Percentiles rank a stretch among this genome's conserved stretches.
Evolutionary conservation across 495 filamentous ascomycete species (phyloP).

Genomic region (Penicillium coprophilum): DNA sequence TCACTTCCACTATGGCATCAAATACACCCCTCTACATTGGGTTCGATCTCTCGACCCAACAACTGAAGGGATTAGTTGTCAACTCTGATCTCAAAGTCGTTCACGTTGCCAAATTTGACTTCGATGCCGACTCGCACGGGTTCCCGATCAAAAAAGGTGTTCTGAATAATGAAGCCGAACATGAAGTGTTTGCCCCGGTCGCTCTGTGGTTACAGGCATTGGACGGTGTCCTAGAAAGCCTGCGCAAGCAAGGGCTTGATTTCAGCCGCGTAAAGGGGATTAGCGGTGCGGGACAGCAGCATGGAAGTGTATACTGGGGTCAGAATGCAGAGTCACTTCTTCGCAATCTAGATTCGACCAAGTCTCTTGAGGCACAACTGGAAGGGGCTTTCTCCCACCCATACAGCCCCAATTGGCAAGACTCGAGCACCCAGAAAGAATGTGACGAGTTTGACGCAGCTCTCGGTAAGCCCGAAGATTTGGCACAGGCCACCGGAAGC

Average conservation of each 20-base stretch:
- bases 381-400: slow-evolving; percentile 75
- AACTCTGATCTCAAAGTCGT: slow-evolving; percentile 60
- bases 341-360: slow-evolving; percentile 55
- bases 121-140: slow-evolving; percentile 66
- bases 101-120: slow-evolving; percentile 60
- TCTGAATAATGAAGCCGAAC: slow-evolving; percentile 70
- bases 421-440: slow-evolving; percentile 87
- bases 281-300: slow-evolving; percentile 92
- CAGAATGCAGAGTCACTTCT: slow-evolving; percentile 66
- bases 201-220: slow-evolving; percentile 93
- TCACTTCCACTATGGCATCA: slow-evolving; percentile 31
- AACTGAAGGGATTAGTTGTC: slow-evolving; percentile 88
- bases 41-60: slow-evolving; percentile 95
- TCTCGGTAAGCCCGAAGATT: slow-evolving; percentile 60
- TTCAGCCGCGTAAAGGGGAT: slow-evolving; percentile 76
- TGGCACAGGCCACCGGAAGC: slow-evolving; percentile 83
- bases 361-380: slow-evolving; percentile 68
- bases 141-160: slow-evolving; percentile 87
- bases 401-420: slow-evolving; percentile 96
- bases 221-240: slow-evolving; percentile 73
- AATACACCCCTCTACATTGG: slow-evolving; percentile 75
- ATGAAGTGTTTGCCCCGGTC: slow-evolving; percentile 89
- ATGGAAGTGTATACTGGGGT: slow-evolving; percentile 93
- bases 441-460: slow-evolving; percentile 81
- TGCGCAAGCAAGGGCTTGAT: slow-evolving; percentile 72